Conservation (phyloP, 495 filamentous ascomycete species). For the Daldinia childiae region DNA sequence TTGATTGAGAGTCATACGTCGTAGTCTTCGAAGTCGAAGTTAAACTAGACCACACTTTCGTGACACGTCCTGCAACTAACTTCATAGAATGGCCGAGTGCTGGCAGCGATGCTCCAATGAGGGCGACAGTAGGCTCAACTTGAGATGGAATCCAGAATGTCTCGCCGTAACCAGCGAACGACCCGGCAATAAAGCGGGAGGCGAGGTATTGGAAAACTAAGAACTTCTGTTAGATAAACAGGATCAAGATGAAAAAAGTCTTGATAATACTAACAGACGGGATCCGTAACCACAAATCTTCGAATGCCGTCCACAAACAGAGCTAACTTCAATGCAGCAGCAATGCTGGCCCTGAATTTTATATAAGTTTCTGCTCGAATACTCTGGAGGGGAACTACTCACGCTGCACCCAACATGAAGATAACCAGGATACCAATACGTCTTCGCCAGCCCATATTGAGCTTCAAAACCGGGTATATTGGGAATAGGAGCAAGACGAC, state of each 20-base stretch:
- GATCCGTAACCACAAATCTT: not conserved
- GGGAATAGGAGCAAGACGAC: constrained; percentile 42
- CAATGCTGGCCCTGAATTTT: not conserved
- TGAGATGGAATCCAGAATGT: constrained; percentile 47
- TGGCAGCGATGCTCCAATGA: constrained; percentile 43
- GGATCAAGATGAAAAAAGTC: not conserved
- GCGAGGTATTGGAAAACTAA: constrained; percentile 19
- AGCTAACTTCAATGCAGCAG: constrained; percentile 1
- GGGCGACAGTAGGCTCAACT: constrained; percentile 43
- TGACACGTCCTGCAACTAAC: not conserved
- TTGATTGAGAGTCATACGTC: not conserved
- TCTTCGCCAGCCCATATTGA: constrained; percentile 30
- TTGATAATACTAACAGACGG: not conserved
- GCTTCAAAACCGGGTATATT: constrained; percentile 30
- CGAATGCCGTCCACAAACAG: not conserved
- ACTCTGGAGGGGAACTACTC: not conserved
- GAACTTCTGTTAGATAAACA: not conserved
- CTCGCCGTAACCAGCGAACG: constrained; percentile 40
- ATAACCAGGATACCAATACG: constrained; percentile 21
- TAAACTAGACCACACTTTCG: not conserved
- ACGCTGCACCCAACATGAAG: constrained; percentile 44
- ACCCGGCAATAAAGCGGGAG: constrained; percentile 30
- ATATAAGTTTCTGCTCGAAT: not conserved
- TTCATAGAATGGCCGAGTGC: constrained; percentile 1
- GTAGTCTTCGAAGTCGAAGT: not conserved